phyloP scores from a whole-genome alignment of 805 yeast species.

The Candida argentea region DNA sequence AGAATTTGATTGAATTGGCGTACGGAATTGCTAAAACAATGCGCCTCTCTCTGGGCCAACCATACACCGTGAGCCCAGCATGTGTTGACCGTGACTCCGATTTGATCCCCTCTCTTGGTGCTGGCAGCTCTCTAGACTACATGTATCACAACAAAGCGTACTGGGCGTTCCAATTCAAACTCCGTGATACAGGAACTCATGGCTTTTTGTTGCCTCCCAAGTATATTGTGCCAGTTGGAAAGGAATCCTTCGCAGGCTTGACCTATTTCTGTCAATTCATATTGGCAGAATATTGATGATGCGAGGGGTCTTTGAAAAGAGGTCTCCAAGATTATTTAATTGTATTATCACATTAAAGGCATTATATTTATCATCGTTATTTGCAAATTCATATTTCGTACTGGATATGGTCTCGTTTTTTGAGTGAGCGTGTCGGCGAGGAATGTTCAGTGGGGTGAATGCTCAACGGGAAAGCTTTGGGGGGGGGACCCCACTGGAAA shows the following conservation, averaged over 20 bases:
- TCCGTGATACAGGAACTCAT: slow-evolving; percentile 73
- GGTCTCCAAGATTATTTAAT: too few species aligned
- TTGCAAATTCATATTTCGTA: too few species aligned
- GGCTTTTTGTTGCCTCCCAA: slow-evolving; percentile 72
- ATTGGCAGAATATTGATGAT: slow-evolving; percentile 3
- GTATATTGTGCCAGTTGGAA: slow-evolving; percentile 66
- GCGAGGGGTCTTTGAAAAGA: background rate
- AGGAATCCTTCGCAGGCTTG: slow-evolving; percentile 59
- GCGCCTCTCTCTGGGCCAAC: slow-evolving; percentile 50
- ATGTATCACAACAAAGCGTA: slow-evolving; percentile 75
- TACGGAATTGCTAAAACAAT: slow-evolving; percentile 73
- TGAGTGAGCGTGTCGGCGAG: too few species aligned
- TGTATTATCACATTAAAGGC: too few species aligned
- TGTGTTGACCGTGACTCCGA: slow-evolving; percentile 74
- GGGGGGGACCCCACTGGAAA: too few species aligned
- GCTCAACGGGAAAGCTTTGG: background rate
- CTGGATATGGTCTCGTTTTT: too few species aligned
- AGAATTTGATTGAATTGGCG: slow-evolving; percentile 70
- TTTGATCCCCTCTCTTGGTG: slow-evolving; percentile 60
- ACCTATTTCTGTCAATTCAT: slow-evolving; percentile 46
- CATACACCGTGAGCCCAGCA: slow-evolving; percentile 64
- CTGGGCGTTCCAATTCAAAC: slow-evolving; percentile 78
- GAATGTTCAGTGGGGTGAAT: background rate
- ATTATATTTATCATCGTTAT: too few species aligned
- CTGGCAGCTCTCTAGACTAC: slow-evolving; percentile 73